Evolutionary conservation across 495 filamentous ascomycete genomes (phyloP).

Genomic region (Penicillium paradoxum): DNA sequence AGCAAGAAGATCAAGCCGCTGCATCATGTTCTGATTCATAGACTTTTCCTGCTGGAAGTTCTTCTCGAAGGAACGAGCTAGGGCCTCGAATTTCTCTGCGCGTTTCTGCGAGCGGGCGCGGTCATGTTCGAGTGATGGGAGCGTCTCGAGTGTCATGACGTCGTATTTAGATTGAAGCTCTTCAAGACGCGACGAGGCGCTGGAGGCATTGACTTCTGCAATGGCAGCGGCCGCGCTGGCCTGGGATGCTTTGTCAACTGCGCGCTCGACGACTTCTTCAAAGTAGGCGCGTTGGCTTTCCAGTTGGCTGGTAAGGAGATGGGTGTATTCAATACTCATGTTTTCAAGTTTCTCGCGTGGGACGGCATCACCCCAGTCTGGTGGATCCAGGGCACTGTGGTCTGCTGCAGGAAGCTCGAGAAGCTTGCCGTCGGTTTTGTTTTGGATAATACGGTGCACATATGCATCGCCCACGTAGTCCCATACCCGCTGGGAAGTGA

Average conservation of each 20-base stretch:
- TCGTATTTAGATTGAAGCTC: constrained; percentile 52
- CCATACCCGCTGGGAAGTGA: constrained; percentile 92
- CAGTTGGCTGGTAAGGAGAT: constrained; percentile 84
- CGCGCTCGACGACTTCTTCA: constrained; percentile 86
- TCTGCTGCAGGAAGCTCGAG: constrained; percentile 68
- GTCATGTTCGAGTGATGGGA: constrained; percentile 66
- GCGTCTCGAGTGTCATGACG: constrained; percentile 49
- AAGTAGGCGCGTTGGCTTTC: constrained; percentile 92
- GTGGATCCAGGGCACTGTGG: constrained; percentile 39
- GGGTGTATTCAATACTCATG: constrained; percentile 90
- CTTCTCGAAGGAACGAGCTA: constrained; percentile 71
- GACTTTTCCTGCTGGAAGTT: constrained; percentile 84
- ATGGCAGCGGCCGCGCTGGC: constrained; percentile 61
- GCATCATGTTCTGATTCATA: constrained; percentile 72
- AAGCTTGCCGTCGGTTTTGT: constrained; percentile 81
- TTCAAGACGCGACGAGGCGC: constrained; percentile 47
- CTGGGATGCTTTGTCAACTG: constrained; percentile 81
- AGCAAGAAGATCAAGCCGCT: constrained; percentile 64
- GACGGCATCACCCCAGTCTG: constrained; percentile 62
- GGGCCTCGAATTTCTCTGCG: constrained; percentile 63
- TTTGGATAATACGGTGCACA: constrained; percentile 90
- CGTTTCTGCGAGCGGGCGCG: constrained; percentile 60
- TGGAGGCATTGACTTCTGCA: constrained; percentile 51
- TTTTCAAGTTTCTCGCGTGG: constrained; percentile 87
- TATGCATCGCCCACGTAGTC: constrained; percentile 94